Base-by-base conservation (phyloP, 768 basidiomycete genomes). In the Asterophora lycoperdoides region DNA sequence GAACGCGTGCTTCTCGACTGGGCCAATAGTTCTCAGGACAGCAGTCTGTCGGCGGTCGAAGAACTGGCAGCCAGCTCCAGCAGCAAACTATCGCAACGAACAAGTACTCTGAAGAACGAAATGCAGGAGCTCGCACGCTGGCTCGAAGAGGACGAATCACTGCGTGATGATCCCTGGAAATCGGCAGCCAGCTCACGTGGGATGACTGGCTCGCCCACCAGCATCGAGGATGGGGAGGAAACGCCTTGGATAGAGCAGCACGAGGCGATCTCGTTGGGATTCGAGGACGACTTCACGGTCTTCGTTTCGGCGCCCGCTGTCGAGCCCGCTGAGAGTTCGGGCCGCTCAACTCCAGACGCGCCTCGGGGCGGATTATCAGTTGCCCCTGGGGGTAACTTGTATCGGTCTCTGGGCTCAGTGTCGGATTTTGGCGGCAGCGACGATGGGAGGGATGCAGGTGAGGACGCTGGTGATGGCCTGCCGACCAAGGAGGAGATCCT, bases 211-310 rank as follows among this genome's bases (percentile, higher is more conserved):
- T 66, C 65, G 19, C 63, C 68, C 2, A 63, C 61, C 33, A 52
- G 32, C 26, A 45, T 58, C 19, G 60, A 62, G 8, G 38, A 46
- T 6, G 51, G 23, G n/a, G 26, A 44, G 9, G 43, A 44, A 38
- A 8, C 29, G 3, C 20, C 32, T 13, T 39, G 19, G 23, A 34
- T 40, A 10, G 48, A 49, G 33, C 51, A 28, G 50, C 30, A n/a
- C 40, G 30, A 33, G 10, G 34, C 36, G 26, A 36, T n/a, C n/a
- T 35, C 60, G 17, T 57, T 62, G 43, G 73, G 72, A 3, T 80
- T 92, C 56, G 89, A 91, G 46, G 89, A 92, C 58, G 86, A 93
- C 62, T 93, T 93, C 59, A 75, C 81, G 2, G 81, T 79, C 23
- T 88, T 88, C 53, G 76, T 89, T 14, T 82, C 84, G 28, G 84